Percentiles rank a stretch among this genome's conserved stretches.
These are phyloP conservation scores for Cnidoscolus chayamansa DNA, from an alignment of 441 rosid genomes.

Conservation along the genomic window DNA sequence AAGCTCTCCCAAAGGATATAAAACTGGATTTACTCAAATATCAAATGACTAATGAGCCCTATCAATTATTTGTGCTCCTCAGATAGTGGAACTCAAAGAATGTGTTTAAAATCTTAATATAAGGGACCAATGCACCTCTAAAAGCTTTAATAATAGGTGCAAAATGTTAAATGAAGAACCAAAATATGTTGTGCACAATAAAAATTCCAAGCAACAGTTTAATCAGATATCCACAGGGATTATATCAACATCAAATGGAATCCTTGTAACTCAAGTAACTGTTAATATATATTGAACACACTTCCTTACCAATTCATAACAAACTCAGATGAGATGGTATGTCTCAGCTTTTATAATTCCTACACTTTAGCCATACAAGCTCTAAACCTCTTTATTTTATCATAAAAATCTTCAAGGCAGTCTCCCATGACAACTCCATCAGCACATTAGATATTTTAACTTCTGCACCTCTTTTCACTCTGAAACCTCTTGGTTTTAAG, in stretches of 20 bases:
- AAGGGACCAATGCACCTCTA: conserved; percentile 15
- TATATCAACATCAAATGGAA: conserved; percentile 23
- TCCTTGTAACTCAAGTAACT: conserved; percentile 17
- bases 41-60: conserved; percentile 16
- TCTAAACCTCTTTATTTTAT: conserved; percentile 22
- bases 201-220: conserved; percentile 1
- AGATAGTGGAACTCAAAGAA: conserved; percentile 1
- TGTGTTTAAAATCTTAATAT: conserved; percentile 11
- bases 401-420: conserved; percentile 14
- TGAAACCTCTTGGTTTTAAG: conserved; percentile 18
- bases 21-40: conserved; percentile 15
- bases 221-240: conserved; percentile 8
- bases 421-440: conserved; percentile 25
- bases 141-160: conserved; percentile 16
- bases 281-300: conserved; percentile 1
- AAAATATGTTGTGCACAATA: conserved; percentile 6
- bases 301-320: conserved; percentile 8
- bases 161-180: conserved; percentile 14
- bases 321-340: neutral
- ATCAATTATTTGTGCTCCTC: conserved; percentile 23
- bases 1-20: conserved; percentile 18
- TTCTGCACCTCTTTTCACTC: conserved; percentile 21
- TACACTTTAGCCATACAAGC: conserved; percentile 7
- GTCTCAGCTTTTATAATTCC: conserved; percentile 22
- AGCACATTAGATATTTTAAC: conserved; percentile 18